These are phyloP conservation scores for Hypoxylon sp. DNA, from an alignment of 2,329 filamentous ascomycete species.

Conservation along the genomic window DNA sequence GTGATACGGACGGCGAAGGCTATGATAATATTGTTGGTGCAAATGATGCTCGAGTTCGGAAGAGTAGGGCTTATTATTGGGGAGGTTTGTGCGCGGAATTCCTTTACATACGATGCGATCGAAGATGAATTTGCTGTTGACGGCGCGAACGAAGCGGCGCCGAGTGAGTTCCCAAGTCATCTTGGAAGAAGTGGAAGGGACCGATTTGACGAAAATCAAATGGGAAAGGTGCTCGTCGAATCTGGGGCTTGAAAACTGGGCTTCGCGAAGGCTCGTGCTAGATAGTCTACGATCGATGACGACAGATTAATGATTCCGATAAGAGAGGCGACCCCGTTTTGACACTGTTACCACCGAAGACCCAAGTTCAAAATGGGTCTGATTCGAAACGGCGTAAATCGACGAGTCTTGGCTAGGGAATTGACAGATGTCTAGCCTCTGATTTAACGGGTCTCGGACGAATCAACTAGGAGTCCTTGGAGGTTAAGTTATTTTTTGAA, in stretches of 20 bases:
- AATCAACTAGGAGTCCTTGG: conserved; percentile 7
- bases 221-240: conserved; percentile 26
- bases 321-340: conserved; percentile 39
- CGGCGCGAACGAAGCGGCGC: conserved; percentile 73
- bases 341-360: conserved; percentile 20
- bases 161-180: conserved; percentile 73
- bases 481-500: conserved; percentile 15
- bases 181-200: conserved; percentile 45
- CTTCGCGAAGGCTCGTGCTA: conserved; percentile 36
- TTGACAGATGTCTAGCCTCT: background rate
- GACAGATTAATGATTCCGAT: conserved; percentile 46
- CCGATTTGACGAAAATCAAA: conserved; percentile 22
- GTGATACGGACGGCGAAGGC: conserved; percentile 9
- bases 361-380: conserved; percentile 23
- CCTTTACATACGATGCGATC: conserved; percentile 76
- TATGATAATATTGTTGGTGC: conserved; percentile 19
- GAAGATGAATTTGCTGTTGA: conserved; percentile 81
- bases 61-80: conserved; percentile 12
- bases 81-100: conserved; percentile 17
- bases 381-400: conserved; percentile 22
- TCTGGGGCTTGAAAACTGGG: conserved; percentile 39
- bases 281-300: conserved; percentile 44
- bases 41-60: conserved; percentile 31
- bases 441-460: conserved; percentile 3
- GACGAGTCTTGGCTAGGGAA: conserved; percentile 8